phyloP scores from a whole-genome alignment of 2,329 filamentous ascomycete species.

The Nothomitra cinnamomea region DNA sequence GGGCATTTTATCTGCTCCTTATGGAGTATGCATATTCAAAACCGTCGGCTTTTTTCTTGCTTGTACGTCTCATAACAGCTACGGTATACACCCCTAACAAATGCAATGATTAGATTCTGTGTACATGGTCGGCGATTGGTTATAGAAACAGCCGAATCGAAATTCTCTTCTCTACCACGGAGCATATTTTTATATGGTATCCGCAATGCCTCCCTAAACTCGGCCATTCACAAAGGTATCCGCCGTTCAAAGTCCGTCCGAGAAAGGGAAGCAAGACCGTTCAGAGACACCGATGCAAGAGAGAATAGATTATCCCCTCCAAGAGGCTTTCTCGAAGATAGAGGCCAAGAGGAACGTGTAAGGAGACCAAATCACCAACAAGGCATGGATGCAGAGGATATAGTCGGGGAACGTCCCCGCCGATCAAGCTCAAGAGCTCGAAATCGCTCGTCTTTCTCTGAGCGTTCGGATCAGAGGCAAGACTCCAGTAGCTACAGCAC shows the following conservation, averaged over 20 bases:
- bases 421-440: neutral
- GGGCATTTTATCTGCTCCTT: too few relatives aligned
- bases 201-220: constrained; percentile 37
- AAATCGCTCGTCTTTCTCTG: too few relatives aligned
- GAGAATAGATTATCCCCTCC: neutral
- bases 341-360: neutral
- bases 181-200: neutral
- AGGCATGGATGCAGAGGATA: neutral
- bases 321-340: neutral
- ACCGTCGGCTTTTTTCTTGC: too few relatives aligned
- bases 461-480: neutral
- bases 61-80: too few relatives aligned
- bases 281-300: too few relatives aligned
- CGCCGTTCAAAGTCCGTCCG: constrained; percentile 27
- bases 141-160: neutral
- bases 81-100: neutral
- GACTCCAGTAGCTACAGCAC: neutral
- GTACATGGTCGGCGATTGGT: neutral
- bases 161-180: neutral
- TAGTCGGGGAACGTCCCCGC: neutral
- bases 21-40: too few relatives aligned
- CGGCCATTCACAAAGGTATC: constrained; percentile 52
- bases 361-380: neutral
- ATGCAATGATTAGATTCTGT: neutral
- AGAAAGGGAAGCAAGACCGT: neutral